Evolutionary conservation across 1,284 basidiomycete genomes (phyloP).

Genomic region (Ceratobasidium sp.): DNA sequence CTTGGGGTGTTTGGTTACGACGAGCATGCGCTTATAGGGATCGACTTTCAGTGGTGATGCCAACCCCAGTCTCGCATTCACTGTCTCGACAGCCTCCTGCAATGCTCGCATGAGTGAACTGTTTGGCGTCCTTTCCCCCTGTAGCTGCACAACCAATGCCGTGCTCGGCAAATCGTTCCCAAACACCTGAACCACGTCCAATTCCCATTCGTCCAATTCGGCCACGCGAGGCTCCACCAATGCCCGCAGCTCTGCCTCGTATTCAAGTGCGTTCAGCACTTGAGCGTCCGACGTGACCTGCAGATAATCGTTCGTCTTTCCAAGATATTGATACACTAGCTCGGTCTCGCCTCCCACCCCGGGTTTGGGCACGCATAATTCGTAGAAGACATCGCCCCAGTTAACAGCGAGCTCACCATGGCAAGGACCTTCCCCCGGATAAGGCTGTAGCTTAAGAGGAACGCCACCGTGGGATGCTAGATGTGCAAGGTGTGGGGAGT

Average conservation of each 20-base stretch:
- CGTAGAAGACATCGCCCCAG: slow-evolving; percentile 15
- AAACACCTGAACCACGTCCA: slow-evolving; percentile 3
- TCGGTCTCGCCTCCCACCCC: background rate
- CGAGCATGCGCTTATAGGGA: slow-evolving; percentile 2
- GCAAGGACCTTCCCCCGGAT: slow-evolving; percentile 2
- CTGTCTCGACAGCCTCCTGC: background rate
- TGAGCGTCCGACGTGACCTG: background rate
- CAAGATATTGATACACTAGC: background rate
- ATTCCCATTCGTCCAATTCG: background rate
- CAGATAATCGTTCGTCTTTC: background rate
- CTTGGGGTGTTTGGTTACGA: background rate
- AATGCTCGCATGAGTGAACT: background rate
- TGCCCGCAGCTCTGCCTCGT: background rate
- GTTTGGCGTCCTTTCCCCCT: background rate
- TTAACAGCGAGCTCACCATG: slow-evolving; percentile 12
- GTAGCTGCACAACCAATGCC: slow-evolving; percentile 10
- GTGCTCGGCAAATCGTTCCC: slow-evolving; percentile 1
- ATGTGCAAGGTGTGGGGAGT: slow-evolving; percentile 8
- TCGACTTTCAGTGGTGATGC: background rate
- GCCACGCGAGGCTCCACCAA: background rate
- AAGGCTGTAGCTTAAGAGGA: slow-evolving; percentile 19
- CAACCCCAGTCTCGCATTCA: background rate
- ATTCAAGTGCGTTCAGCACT: background rate
- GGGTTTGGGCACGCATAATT: background rate
- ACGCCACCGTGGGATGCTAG: background rate